Evolutionary conservation across 371 early-diverging fungal species (phyloP), one percentile per base, ranked within the genome.

Genomic region (Chytridium lagenaria): DNA sequence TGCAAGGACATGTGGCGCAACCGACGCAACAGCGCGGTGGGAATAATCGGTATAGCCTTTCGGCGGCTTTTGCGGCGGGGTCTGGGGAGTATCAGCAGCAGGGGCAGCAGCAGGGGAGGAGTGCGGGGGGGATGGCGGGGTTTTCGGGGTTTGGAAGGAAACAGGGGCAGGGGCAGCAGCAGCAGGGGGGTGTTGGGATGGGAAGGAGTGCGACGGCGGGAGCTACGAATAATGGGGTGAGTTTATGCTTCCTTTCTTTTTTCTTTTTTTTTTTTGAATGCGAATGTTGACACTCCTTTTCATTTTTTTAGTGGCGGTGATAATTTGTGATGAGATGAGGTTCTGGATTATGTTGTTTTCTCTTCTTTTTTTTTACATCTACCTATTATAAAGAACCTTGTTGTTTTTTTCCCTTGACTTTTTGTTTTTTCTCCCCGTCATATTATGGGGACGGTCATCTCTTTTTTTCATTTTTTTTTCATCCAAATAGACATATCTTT

Each of bases 141-240:
- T 55, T 55, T 30, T 55, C 57, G 57, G 57, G 57, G 57, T 55
- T 55, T 55, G 57, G 57, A 23, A 55, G 57, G 57, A 55, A 55
- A 30, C 57, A 55, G 57, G 26, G 30, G 26, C 26, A 30, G 57
- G 57, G 57, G 23, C 57, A 55, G 57, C 15, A 23, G 10, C 30
- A 19, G 57, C 15, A 23, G 57, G 22, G 30, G 7, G 57, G 57
- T 15, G 57, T 55, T 19, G 57, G 57, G 57, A 55, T 55, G 57
- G 57, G 26, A 23, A 55, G 57, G 57, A 30, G 57, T 26, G 30
- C 22, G 7, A 55, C 57, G 26, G 57, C 30, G 7, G 30, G 57
- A 10, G 57, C 26, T 19, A 26, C 16, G 26, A 10, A 26, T 7
- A 55, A 26, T 55, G 57, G 57, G 57, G 57, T 55, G 57, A 55